Conservation (phyloP, 768 basidiomycete genomes). For the Suillus fuscotomentosus region DNA sequence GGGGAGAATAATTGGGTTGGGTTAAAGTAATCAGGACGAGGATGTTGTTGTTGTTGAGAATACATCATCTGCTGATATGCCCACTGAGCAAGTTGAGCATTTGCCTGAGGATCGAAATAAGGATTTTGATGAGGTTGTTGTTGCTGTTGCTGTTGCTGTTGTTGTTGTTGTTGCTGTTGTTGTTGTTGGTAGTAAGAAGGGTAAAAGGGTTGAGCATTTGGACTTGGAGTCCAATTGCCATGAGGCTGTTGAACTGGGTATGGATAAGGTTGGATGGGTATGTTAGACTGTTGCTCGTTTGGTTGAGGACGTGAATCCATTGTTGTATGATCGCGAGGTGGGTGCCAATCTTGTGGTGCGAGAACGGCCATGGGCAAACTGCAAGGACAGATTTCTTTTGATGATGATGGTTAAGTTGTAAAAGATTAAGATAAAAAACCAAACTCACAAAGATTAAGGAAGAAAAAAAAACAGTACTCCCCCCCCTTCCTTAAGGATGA, state of each 20-base stretch:
- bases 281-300: slow-evolving; percentile 44
- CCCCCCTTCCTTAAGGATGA: neutral
- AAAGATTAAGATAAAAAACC: neutral
- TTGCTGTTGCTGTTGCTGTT: slow-evolving; percentile 38
- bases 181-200: slow-evolving; percentile 71
- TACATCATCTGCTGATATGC: slow-evolving; percentile 93
- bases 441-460: neutral
- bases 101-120: slow-evolving; percentile 75
- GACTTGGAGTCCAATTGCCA: slow-evolving; percentile 67
- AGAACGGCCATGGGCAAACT: slow-evolving; percentile 69
- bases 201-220: slow-evolving; percentile 70
- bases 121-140: slow-evolving; percentile 39
- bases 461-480: neutral
- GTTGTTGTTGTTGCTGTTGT: slow-evolving; percentile 50
- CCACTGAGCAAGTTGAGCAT: slow-evolving; percentile 81
- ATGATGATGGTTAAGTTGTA: neutral
- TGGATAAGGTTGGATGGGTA: slow-evolving; percentile 47
- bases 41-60: slow-evolving; percentile 58
- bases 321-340: slow-evolving; percentile 57
- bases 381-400: neutral
- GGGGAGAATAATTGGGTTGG: slow-evolving; percentile 61
- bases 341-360: slow-evolving; percentile 74
- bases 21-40: slow-evolving; percentile 53
- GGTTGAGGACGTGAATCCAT: slow-evolving; percentile 52
- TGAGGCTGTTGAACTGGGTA: slow-evolving; percentile 73